These are phyloP conservation scores for Boehmeria nivea DNA, from an alignment of 306 rosid species.

Conservation along the genomic window DNA sequence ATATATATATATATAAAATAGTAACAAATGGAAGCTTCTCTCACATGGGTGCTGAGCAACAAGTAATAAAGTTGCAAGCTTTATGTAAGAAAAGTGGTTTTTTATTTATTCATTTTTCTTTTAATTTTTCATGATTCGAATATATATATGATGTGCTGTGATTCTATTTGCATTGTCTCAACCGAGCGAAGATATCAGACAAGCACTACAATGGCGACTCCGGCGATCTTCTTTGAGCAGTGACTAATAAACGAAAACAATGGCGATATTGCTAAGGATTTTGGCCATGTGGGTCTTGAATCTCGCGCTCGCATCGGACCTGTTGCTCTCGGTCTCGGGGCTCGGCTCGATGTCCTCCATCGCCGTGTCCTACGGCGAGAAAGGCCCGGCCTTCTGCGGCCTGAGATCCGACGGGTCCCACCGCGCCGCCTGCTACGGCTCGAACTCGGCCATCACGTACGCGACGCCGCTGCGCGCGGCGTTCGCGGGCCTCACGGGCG, in stretches of 20 bases:
- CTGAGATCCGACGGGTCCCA: constrained; percentile 85
- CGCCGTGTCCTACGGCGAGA: constrained; percentile 84
- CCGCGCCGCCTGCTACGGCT: constrained; percentile 71
- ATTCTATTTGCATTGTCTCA: too few relatives aligned
- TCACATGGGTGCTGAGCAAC: too few relatives aligned
- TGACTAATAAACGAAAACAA: constrained; percentile 1
- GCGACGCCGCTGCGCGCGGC: constrained; percentile 64
- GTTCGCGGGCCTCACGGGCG: constrained; percentile 74
- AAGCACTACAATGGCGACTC: neutral
- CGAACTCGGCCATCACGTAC: constrained; percentile 66
- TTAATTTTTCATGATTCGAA: too few relatives aligned
- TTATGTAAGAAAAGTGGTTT: too few relatives aligned
- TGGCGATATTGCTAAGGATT: constrained; percentile 33
- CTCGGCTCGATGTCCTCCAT: constrained; percentile 89
- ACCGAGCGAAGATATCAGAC: too few relatives aligned
- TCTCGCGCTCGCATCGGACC: constrained; percentile 26
- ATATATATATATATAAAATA: too few relatives aligned
- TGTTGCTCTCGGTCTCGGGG: constrained; percentile 43
- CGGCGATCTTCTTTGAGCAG: too few relatives aligned
- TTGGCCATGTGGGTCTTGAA: constrained; percentile 30
- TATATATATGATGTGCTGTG: too few relatives aligned
- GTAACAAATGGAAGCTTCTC: too few relatives aligned
- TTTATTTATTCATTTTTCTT: too few relatives aligned
- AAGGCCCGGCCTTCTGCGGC: constrained; percentile 76
- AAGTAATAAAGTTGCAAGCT: too few relatives aligned